Base-by-base conservation (phyloP, 1,139 yeast genomes). In the Suhomyces wounanorum region DNA sequence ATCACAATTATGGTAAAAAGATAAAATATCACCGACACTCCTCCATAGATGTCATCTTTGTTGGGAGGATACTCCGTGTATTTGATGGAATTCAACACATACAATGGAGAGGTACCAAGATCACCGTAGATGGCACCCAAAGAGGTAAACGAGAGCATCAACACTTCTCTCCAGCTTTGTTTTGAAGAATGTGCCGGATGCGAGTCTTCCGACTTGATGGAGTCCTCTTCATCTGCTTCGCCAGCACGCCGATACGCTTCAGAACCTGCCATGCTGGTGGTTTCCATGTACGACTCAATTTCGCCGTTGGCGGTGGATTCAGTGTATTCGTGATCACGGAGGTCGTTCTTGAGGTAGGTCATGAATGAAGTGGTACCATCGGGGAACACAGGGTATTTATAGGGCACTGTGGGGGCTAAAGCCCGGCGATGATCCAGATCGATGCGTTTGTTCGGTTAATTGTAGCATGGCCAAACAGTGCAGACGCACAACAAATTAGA, bases 61-160 rank as follows among this genome's bases (percentile, higher is more conserved):
- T 67, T 66, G 1, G 77, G 74, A 4, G 70, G 66, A 10, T 55
- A 52, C 23, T 67, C 57, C 3, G 65, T 59, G 55, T 69, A 69
- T 50, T 75, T 71, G 52, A 81, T 72, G 14, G 83, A 72, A 52
- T 79, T 72, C 54, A 78, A 64, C 10, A 76, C 79, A 60, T 83
- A 83, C 52, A 83, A 66, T 1, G 87, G 87, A 11, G 85, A 79
- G 5, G 87, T 83, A 31, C 84, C 85, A 49, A 83, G 66, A 63
- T 83, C 87, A 53, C 87, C 86, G 60, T 82, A 83, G 45, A 82
- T 79, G 13, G 84, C 82, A 30, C 87, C 87, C 39, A 83, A 67
- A 2, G 79, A 72, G 3, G 75, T 65, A 50, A 74, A 75, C 1
- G 67, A 57, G 26, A 70, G 57, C 48, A 64, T 50, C 11, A 64